Percentiles rank a stretch among this genome's conserved stretches.
Evolutionary conservation across 1,139 yeast genomes (phyloP).

Genomic region (Taphrina wiesneri): DNA sequence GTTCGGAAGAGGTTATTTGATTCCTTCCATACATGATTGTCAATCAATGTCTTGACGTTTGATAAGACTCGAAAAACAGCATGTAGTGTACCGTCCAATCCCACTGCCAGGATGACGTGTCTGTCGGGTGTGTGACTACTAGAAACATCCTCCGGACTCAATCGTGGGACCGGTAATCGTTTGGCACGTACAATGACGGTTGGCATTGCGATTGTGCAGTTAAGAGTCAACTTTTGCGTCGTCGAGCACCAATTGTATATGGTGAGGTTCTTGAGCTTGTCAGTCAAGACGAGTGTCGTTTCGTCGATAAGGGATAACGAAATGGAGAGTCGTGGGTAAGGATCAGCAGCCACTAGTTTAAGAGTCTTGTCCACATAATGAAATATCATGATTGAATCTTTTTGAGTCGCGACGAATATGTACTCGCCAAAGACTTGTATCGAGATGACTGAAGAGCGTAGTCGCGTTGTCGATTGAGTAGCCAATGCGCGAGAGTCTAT

Average conservation of each 20-base stretch:
- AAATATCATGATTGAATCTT: constrained; percentile 12
- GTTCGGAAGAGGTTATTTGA: background rate
- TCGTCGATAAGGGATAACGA: background rate
- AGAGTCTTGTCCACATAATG: background rate
- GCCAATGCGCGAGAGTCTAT: constrained; percentile 2
- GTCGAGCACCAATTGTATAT: constrained; percentile 1
- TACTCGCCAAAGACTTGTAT: background rate
- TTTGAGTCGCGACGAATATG: constrained; percentile 11
- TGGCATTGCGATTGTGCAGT: background rate
- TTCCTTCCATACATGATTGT: background rate
- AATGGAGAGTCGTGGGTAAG: constrained; percentile 1
- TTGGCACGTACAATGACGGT: background rate
- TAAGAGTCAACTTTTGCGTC: background rate
- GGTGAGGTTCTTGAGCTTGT: background rate
- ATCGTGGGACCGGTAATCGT: background rate
- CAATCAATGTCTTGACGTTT: background rate
- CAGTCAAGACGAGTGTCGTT: background rate
- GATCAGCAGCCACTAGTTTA: constrained; percentile 5
- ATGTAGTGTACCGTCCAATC: constrained; percentile 12
- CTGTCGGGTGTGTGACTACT: background rate
- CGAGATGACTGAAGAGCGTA: constrained; percentile 2
- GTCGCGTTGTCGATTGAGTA: background rate
- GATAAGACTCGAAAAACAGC: background rate
- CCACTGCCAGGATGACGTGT: constrained; percentile 13
- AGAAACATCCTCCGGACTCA: background rate